Evolutionary conservation across 2,329 filamentous ascomycete species (phyloP).

Genomic region (Hymenoscyphus occultus): DNA sequence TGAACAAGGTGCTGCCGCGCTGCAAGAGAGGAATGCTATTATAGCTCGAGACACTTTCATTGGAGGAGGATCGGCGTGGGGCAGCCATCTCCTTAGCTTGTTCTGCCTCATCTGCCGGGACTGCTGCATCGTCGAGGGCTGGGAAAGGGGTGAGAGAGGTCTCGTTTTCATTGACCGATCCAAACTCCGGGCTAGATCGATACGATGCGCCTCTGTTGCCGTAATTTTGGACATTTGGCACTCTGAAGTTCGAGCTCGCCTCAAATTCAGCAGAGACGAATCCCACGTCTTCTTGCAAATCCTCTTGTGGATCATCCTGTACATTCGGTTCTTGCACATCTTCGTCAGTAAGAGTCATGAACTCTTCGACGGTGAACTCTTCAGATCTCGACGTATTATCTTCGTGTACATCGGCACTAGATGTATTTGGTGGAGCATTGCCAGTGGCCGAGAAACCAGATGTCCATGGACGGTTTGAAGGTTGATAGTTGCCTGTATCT

Average conservation of each 20-base stretch:
- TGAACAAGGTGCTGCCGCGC: not conserved
- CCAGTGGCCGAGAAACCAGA: not conserved
- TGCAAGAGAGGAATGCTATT: not conserved
- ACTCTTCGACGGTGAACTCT: not conserved
- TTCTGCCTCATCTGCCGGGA: not conserved
- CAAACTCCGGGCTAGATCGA: not conserved
- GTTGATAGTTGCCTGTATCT: not conserved
- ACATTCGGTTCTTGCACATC: not conserved
- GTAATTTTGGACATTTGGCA: conserved; percentile 17
- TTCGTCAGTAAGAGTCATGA: not conserved
- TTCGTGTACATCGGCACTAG: not conserved
- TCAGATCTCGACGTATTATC: not conserved
- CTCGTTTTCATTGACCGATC: not conserved
- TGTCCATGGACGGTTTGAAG: conserved; percentile 19
- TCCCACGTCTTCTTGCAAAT: no score
- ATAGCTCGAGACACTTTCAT: not conserved
- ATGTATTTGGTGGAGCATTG: not conserved
- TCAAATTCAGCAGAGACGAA: not conserved
- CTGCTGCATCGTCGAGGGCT: not conserved
- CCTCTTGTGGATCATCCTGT: not conserved
- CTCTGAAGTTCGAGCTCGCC: not conserved
- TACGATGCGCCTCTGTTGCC: conserved; percentile 13
- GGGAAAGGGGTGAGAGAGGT: not conserved
- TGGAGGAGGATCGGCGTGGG: not conserved
- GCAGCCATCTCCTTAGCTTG: not conserved